Conservation (phyloP, 73 alveolate genomes). For the Paramecium sexaurelia region DNA sequence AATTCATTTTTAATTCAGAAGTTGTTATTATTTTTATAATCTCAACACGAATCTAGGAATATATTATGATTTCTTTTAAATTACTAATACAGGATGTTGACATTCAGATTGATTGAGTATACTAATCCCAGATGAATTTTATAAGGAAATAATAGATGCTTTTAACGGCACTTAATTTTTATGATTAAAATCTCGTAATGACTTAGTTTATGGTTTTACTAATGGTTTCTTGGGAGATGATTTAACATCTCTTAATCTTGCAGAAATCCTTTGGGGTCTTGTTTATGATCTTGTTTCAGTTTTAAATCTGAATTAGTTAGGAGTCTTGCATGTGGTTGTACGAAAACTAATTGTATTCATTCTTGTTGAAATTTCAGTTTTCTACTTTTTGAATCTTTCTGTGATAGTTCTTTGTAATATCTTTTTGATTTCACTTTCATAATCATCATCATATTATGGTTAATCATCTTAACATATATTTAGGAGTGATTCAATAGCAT, state of each 20-base stretch:
- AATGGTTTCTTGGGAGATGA: not conserved
- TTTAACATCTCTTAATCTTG: not conserved
- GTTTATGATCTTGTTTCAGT: not conserved
- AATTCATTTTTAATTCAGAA: not conserved
- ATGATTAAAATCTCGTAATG: not conserved
- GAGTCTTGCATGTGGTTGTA: not conserved
- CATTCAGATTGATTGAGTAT: not conserved
- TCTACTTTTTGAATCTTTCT: not conserved
- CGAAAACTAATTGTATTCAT: not conserved
- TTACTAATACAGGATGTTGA: not conserved
- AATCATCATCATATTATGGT: not conserved
- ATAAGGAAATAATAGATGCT: not conserved
- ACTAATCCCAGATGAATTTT: not conserved
- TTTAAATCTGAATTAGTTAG: not conserved
- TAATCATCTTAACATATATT: not conserved
- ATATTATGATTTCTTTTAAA: not conserved
- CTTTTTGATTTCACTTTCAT: not conserved
- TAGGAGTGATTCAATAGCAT: not conserved
- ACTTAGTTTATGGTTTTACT: not conserved
- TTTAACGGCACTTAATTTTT: not conserved
- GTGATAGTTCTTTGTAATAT: not conserved
- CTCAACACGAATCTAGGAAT: not conserved
- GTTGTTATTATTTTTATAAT: not conserved
- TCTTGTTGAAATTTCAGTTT: not conserved
- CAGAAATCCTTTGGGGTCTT: not conserved